Conservation (phyloP, 2,329 filamentous ascomycete species). For the Alternaria longipes region DNA sequence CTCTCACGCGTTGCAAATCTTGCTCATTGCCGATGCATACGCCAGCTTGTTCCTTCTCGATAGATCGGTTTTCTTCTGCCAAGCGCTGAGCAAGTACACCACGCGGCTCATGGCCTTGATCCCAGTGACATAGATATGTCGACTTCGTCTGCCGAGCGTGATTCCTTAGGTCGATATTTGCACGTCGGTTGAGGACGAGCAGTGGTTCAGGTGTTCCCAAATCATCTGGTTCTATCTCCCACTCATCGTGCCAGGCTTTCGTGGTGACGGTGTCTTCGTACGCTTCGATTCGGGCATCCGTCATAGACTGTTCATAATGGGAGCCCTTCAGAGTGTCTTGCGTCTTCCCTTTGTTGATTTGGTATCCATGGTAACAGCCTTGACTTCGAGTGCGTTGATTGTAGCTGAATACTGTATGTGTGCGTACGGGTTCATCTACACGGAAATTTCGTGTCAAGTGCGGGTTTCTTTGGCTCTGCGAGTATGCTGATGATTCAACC, state of each 20-base stretch:
- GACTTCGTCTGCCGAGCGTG: constrained; percentile 3
- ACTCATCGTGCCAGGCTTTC: constrained; percentile 15
- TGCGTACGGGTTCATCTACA: background rate
- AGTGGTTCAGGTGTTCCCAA: constrained; percentile 7
- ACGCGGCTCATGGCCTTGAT: constrained; percentile 11
- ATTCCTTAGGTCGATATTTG: constrained; percentile 8
- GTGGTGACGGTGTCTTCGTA: background rate
- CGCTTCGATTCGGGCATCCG: background rate
- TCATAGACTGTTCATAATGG: background rate
- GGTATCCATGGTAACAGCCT: background rate
- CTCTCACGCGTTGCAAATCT: constrained; percentile 2
- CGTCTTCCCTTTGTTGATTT: background rate
- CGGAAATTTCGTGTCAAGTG: background rate
- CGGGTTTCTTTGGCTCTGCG: background rate
- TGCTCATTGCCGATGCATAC: background rate
- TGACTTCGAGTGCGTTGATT: background rate
- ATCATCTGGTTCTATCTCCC: constrained; percentile 7
- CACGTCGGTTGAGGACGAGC: constrained; percentile 10
- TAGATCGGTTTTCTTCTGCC: background rate
- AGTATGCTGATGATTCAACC: background rate
- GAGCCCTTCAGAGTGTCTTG: background rate
- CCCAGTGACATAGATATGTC: constrained; percentile 12
- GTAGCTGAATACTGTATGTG: background rate
- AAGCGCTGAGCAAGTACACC: constrained; percentile 11
- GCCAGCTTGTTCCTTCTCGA: background rate